Base-by-base conservation (phyloP, 495 filamentous ascomycete species). In the Talaromyces thailandensis region DNA sequence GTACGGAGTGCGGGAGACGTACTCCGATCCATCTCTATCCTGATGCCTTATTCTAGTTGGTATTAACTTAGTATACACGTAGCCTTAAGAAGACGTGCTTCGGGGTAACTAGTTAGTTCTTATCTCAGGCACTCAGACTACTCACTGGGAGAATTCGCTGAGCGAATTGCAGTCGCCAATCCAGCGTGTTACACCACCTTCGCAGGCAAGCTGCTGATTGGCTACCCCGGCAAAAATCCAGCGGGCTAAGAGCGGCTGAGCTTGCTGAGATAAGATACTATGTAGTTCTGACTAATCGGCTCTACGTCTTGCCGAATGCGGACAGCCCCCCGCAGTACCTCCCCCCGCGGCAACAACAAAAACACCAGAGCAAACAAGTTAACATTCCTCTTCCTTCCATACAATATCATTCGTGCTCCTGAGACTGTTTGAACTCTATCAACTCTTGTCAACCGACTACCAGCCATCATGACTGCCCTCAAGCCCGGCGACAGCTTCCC, bases 401-500 rank as follows among this genome's bases (percentile, higher is more conserved):
- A 45, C 40, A n/a, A n/a, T n/a, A n/a, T n/a, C 14, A 18, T 11
- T n/a, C 16, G 4, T 18, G 8, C 40, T 9, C 6, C 12, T 21
- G 43, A 48, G 1, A 35, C 31, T 35, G 9, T 35, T 2, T 35
- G 31, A 23, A 48, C 18, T 48, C 2, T 4, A 18, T 18, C n/a
- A 8, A 18, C n/a, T 45, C 40, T 21, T 37, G 4, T 37, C 40
- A 45, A 11, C 12, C 18, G 45, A 21, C 18, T 24, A 51, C 16
- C 4, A 31, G 18, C 11, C 63, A 82, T 65, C 65, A 88, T 91
- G 88, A 67, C 88, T 68, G 75, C 79, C 61, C 84, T 94, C 74
- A 86, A 91, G 66, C 76, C 84, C 65, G 93, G 92, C 63, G 90
- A 96, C 68, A 75, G 77, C 66, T 95, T 98, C 79, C 93, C 93